phyloP scores from a whole-genome alignment of 306 rosid genomes.

The Castanea mollissima region DNA sequence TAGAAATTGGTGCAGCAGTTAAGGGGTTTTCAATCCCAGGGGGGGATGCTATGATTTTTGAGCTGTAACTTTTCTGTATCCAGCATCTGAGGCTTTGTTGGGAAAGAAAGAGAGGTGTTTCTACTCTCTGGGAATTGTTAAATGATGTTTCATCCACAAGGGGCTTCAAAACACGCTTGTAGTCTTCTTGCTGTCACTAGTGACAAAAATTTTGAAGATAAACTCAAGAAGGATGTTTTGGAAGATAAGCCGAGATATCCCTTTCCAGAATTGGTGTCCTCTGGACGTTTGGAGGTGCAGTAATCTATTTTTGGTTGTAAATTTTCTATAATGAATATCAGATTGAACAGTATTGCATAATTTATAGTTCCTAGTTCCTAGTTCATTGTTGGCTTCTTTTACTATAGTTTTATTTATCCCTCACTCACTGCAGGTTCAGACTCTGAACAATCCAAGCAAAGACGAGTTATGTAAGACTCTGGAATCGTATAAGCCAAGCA shows the following conservation, averaged over 20 bases:
- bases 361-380: neutral
- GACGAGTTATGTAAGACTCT: constrained; percentile 63
- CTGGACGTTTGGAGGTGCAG: constrained; percentile 93
- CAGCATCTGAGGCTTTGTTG: constrained; percentile 24
- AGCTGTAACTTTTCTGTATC: constrained; percentile 22
- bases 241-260: constrained; percentile 49
- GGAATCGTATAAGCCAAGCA: constrained; percentile 70
- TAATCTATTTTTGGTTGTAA: constrained; percentile 1
- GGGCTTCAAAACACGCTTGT: constrained; percentile 65
- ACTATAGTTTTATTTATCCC: neutral
- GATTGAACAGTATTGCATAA: neutral
- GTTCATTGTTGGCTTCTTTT: neutral
- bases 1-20: constrained; percentile 17
- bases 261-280: constrained; percentile 67
- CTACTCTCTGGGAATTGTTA: neutral
- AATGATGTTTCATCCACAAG: constrained; percentile 77
- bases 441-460: constrained; percentile 68
- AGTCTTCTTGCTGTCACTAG: constrained; percentile 81
- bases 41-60: constrained; percentile 17
- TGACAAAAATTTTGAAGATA: constrained; percentile 36
- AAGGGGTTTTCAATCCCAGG: constrained; percentile 11
- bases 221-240: constrained; percentile 33
- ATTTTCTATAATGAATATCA: neutral
- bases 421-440: constrained; percentile 64
- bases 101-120: neutral